Conservation (phyloP, 441 rosid species). For the Sinapis alba region DNA sequence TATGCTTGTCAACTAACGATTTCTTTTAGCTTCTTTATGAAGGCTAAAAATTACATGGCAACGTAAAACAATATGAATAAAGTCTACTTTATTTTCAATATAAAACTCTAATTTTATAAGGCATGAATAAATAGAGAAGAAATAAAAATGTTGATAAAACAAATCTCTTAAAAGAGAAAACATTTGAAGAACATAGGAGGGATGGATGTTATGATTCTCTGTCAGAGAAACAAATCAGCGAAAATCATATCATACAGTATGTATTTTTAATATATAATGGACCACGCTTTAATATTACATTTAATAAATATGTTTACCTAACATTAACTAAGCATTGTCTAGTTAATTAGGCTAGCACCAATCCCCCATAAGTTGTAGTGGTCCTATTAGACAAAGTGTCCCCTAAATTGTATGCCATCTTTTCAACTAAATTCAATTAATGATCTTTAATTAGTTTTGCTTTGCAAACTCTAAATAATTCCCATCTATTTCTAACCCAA, state of each 20-base stretch:
- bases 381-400: slow-evolving; percentile 63
- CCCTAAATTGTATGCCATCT: slow-evolving; percentile 61
- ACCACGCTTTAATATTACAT: slow-evolving; percentile 18
- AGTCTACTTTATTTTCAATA: slow-evolving; percentile 27
- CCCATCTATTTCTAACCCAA: slow-evolving; percentile 40
- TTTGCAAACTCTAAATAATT: slow-evolving; percentile 41
- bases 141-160: neutral
- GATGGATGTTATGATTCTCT: slow-evolving; percentile 38
- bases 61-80: neutral
- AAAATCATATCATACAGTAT: slow-evolving; percentile 47
- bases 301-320: slow-evolving; percentile 59
- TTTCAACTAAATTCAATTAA: slow-evolving; percentile 14
- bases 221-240: slow-evolving; percentile 39
- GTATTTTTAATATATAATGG: slow-evolving; percentile 17
- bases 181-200: slow-evolving; percentile 29
- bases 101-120: neutral
- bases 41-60: neutral
- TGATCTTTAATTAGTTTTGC: slow-evolving; percentile 23
- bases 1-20: slow-evolving; percentile 18
- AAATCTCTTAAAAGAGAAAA: neutral
- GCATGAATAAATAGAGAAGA: neutral
- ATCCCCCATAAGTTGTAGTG: slow-evolving; percentile 47
- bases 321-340: slow-evolving; percentile 40
- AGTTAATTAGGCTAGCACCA: slow-evolving; percentile 37
- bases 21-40: slow-evolving; percentile 9